Evolutionary conservation across 2,329 filamentous ascomycete species (phyloP), one percentile per base, ranked within the genome.

Genomic region (Aspergillus nomiae): DNA sequence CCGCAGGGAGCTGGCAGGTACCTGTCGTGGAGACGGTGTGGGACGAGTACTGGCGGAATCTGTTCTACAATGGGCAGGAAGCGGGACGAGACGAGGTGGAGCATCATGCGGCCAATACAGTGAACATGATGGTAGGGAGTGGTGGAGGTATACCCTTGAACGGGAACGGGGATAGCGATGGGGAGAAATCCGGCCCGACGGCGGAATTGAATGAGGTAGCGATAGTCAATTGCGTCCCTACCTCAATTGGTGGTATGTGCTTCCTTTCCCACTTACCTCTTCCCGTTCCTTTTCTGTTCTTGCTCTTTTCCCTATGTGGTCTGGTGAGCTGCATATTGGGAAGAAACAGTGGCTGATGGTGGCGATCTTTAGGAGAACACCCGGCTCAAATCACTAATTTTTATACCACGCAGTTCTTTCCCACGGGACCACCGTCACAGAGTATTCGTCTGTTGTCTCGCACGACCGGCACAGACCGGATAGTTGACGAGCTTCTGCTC

Each of bases 401-500:
- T 74, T 87, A 87, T 71, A 70, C 71, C 11, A 78, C 84, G 45
- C 82, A 81, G 66, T 88, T 87, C 74, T 79, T 84, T 24, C 80
- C 81, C 0, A 74, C 76, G 48, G 80, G 84, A 0, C 82, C 83
- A 1, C 77, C 78, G 1, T 81, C 80, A 8, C 73, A 83, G 53
- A 76, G 79, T 54, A 77, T 86, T 63, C 82, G 80, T 19, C 79
- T 88, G 3, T 73, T 88, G 11, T 84, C 81, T 3, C 81, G 86
- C 32, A 88, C 86, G 2, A 79, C 85, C 8, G 85, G 85, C 12
- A 77, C 78, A 2, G 84, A 87, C 69, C 81, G 83, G 28, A 79
- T 88, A 38, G 85, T 87, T 30, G 86, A 88, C 70, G 86, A 88
- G 71, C 76, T 88, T 14, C 77, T 82, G 63, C 74, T 87, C 43